A percentile compares a stretch with the other conserved stretches of the same genome.
Conservation (phyloP, 2,329 filamentous ascomycete genomes). For the Colletotrichum echinochloae region DNA sequence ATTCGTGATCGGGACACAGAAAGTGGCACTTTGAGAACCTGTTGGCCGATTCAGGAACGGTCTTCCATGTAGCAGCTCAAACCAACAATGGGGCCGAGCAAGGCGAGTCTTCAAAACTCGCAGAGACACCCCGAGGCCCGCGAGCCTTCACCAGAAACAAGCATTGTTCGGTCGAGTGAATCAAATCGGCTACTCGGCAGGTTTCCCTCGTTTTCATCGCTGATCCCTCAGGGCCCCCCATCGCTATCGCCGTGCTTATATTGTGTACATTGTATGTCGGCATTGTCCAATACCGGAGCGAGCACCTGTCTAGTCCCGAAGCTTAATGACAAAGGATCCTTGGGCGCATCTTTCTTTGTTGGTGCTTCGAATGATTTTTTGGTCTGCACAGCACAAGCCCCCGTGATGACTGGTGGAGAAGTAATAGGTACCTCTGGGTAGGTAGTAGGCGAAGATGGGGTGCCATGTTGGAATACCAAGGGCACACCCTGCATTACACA, state of each 20-base stretch:
- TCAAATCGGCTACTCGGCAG: conserved; percentile 32
- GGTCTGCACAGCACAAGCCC: background rate
- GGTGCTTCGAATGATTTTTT: background rate
- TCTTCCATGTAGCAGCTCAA: background rate
- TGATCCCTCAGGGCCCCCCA: background rate
- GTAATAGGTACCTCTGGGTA: no score
- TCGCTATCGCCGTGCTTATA: background rate
- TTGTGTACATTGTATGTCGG: background rate
- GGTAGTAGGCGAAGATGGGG: background rate
- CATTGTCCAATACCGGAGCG: conserved; percentile 9
- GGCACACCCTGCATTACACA: background rate
- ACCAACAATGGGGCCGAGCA: conserved; percentile 18
- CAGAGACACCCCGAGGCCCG: conserved; percentile 4
- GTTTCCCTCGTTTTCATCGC: conserved; percentile 10
- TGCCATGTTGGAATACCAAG: conserved; percentile 29
- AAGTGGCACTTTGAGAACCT: background rate
- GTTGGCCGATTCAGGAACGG: background rate
- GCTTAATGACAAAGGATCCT: conserved; percentile 21
- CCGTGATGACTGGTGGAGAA: background rate
- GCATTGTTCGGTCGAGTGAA: conserved; percentile 23
- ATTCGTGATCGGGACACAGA: conserved; percentile 19
- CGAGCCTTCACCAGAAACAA: conserved; percentile 13
- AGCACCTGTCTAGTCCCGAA: conserved; percentile 8
- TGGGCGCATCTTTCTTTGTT: background rate
- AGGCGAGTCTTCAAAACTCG: conserved; percentile 14